Percentiles rank a stretch among this genome's conserved stretches.
Evolutionary conservation across 1,139 yeast genomes (phyloP).

Genomic region (Saccharomyces hybrid): DNA sequence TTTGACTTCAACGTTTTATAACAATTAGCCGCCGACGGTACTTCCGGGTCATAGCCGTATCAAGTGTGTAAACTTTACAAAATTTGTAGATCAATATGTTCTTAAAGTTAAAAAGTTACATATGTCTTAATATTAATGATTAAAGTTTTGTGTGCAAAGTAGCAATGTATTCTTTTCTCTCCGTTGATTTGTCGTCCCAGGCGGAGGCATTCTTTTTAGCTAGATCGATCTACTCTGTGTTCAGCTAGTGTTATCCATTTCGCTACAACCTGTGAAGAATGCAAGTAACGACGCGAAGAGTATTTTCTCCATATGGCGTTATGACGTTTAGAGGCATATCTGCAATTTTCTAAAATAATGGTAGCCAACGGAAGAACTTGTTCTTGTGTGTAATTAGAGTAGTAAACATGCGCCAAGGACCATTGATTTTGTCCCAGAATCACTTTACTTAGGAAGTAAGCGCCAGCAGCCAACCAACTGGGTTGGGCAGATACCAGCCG

Average conservation of each 20-base stretch:
- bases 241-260: constrained; percentile 51
- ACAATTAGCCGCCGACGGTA: neutral
- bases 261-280: constrained; percentile 74
- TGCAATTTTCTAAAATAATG: constrained; percentile 63
- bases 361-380: constrained; percentile 79
- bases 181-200: neutral
- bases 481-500: constrained; percentile 85
- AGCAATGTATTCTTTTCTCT: neutral
- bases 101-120: neutral
- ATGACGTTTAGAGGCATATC: constrained; percentile 65
- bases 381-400: constrained; percentile 81
- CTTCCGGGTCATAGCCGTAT: neutral
- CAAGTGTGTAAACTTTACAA: neutral
- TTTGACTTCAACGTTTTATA: too few relatives aligned
- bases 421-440: constrained; percentile 55
- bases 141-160: neutral
- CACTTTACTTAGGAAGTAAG: constrained; percentile 76
- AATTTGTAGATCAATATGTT: neutral
- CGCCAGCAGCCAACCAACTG: constrained; percentile 93
- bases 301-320: constrained; percentile 84
- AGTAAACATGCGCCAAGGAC: constrained; percentile 80
- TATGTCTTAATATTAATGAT: neutral
- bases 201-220: neutral
- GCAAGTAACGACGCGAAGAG: constrained; percentile 73
- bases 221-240: constrained; percentile 16